These are phyloP conservation scores for Striga asiatica DNA, from an alignment of 257 asterid genomes.

Conservation along the genomic window DNA sequence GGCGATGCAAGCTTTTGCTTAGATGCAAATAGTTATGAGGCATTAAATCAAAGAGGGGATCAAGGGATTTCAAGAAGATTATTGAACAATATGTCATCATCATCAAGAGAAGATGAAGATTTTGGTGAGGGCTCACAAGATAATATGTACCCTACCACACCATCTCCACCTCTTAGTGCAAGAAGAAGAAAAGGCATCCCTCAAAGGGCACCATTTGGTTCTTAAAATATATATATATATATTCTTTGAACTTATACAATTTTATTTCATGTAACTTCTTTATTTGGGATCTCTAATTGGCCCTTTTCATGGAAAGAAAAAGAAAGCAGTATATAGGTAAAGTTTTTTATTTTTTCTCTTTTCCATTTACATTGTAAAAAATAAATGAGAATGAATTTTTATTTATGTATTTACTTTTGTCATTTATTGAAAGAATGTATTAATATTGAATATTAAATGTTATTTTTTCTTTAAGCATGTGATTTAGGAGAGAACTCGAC, in stretches of 20 bases:
- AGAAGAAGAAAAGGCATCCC: conserved; percentile 94
- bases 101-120: conserved; percentile 18
- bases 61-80: conserved; percentile 41
- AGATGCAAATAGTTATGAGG: conserved; percentile 32
- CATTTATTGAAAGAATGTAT: no score
- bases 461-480: no score
- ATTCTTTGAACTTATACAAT: background rate
- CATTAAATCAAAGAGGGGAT: conserved; percentile 39
- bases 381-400: no score
- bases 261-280: no score
- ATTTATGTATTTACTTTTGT: no score
- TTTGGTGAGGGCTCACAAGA: conserved; percentile 41
- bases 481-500: no score
- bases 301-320: background rate
- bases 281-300: no score
- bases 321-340: no score
- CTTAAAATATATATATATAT: conserved; percentile 13
- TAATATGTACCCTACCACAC: conserved; percentile 44
- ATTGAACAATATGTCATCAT: conserved; percentile 8
- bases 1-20: conserved; percentile 35
- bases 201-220: conserved; percentile 67
- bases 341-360: no score
- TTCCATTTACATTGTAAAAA: no score
- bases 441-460: no score
- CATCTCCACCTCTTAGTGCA: conserved; percentile 34